Evolutionary conservation across 352 stramenopile genomes (phyloP).

Genomic region (Aphanomyces cochlioides): DNA sequence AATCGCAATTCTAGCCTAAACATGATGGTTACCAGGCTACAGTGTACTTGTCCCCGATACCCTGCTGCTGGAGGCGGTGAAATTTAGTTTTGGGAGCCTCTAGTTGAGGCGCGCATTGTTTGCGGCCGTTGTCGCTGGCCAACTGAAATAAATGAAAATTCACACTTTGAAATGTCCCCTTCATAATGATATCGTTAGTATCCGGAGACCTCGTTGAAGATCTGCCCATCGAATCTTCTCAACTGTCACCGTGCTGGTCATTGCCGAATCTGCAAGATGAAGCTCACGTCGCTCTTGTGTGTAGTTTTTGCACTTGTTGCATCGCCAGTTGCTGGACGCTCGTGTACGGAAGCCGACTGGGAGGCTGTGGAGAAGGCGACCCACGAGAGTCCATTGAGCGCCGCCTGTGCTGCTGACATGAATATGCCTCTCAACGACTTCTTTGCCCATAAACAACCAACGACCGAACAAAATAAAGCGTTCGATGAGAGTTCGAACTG

Average conservation of each 20-base stretch:
- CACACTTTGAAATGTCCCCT: neutral
- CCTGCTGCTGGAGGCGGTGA: too few relatives aligned
- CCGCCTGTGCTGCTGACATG: conserved; percentile 16
- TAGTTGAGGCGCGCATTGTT: too few relatives aligned
- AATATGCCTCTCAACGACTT: conserved; percentile 8
- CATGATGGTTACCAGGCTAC: too few relatives aligned
- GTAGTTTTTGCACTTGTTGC: neutral
- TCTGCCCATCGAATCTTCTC: neutral
- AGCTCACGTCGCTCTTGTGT: neutral
- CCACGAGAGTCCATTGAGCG: conserved; percentile 13
- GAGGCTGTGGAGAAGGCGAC: neutral
- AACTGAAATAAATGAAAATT: too few relatives aligned
- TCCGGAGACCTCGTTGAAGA: neutral
- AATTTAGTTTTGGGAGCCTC: too few relatives aligned
- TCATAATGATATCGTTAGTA: neutral
- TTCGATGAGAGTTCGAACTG: conserved; percentile 8
- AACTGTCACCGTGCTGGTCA: too few relatives aligned
- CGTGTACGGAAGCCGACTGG: conserved; percentile 6
- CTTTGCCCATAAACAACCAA: conserved; percentile 3
- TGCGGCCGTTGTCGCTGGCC: too few relatives aligned
- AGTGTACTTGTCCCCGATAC: too few relatives aligned
- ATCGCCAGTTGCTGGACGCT: neutral
- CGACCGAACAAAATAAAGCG: neutral
- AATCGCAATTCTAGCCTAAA: neutral
- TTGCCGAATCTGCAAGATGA: neutral